These are phyloP conservation scores for Huntiella savannae DNA, from an alignment of 2,329 filamentous ascomycete species.

Conservation along the genomic window DNA sequence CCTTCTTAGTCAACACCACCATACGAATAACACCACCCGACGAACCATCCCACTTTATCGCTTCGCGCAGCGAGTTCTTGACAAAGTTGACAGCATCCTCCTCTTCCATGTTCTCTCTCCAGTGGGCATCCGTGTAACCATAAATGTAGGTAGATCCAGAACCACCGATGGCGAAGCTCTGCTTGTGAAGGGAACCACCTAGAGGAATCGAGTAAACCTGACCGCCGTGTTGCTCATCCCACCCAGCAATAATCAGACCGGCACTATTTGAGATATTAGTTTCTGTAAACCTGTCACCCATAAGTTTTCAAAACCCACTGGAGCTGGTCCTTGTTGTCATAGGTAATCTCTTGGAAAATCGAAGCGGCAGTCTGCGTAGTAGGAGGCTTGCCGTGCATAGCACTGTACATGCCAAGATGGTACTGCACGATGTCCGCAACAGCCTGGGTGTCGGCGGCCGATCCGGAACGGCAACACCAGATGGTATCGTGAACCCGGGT, in stretches of 20 bases:
- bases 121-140: slow-evolving; percentile 93
- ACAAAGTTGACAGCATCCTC: slow-evolving; percentile 80
- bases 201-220: slow-evolving; percentile 96
- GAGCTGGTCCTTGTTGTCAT: slow-evolving; percentile 85
- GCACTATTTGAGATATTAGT: slow-evolving; percentile 36
- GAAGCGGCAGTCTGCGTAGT: slow-evolving; percentile 90
- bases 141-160: slow-evolving; percentile 99
- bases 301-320: slow-evolving; percentile 38
- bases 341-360: slow-evolving; percentile 96
- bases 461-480: slow-evolving; percentile 97
- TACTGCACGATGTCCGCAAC: slow-evolving; percentile 97
- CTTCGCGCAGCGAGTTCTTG: slow-evolving; percentile 75
- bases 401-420: slow-evolving; percentile 80
- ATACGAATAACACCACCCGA: slow-evolving; percentile 95
- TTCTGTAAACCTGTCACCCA: not conserved
- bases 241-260: slow-evolving; percentile 95
- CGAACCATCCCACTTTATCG: slow-evolving; percentile 98
- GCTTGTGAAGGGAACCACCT: slow-evolving; percentile 93
- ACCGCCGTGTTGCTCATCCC: slow-evolving; percentile 83
- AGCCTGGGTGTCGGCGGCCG: slow-evolving; percentile 91
- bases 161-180: slow-evolving; percentile 84
- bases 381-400: slow-evolving; percentile 73
- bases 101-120: slow-evolving; percentile 89
- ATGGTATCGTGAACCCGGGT: slow-evolving; percentile 97
- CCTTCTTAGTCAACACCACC: slow-evolving; percentile 82